These are phyloP conservation scores for Fusarium floridanum DNA, from an alignment of 2,329 filamentous ascomycete genomes.

Conservation along the genomic window DNA sequence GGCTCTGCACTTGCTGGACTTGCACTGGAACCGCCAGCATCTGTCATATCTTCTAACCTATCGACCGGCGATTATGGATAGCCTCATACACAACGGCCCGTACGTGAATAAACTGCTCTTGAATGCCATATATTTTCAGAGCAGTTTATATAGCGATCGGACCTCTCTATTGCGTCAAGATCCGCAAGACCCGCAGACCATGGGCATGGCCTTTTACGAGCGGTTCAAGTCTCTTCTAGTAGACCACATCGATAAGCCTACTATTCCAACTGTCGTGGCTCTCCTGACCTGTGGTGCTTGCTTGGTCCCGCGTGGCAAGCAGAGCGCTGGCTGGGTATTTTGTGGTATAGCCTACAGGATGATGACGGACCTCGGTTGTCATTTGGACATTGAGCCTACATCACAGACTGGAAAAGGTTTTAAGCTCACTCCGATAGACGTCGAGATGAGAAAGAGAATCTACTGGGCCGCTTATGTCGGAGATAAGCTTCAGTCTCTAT, in stretches of 20 bases:
- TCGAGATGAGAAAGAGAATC: slow-evolving; percentile 37
- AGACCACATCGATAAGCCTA: slow-evolving; percentile 1
- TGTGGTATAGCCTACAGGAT: slow-evolving; percentile 58
- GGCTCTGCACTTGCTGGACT: slow-evolving; percentile 62
- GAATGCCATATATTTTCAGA: slow-evolving; percentile 64
- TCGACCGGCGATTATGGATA: slow-evolving; percentile 65
- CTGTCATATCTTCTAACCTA: slow-evolving; percentile 61
- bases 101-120: slow-evolving; percentile 70
- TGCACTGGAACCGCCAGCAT: slow-evolving; percentile 69
- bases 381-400: slow-evolving; percentile 47
- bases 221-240: slow-evolving; percentile 6
- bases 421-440: slow-evolving; percentile 25
- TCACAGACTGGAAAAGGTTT: background rate
- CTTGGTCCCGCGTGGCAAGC: slow-evolving; percentile 52
- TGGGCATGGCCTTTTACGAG: slow-evolving; percentile 37
- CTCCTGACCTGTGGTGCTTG: slow-evolving; percentile 5
- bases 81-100: slow-evolving; percentile 66
- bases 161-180: slow-evolving; percentile 65
- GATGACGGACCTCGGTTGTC: slow-evolving; percentile 60
- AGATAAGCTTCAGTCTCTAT: slow-evolving; percentile 68
- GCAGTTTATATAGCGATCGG: slow-evolving; percentile 61
- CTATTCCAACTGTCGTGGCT: slow-evolving; percentile 3
- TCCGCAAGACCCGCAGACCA: slow-evolving; percentile 57
- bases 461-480: slow-evolving; percentile 40
- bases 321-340: slow-evolving; percentile 69